Evolutionary conservation across 2,329 filamentous ascomycete species (phyloP).

Genomic region (Pleurostoma richardsiae): DNA sequence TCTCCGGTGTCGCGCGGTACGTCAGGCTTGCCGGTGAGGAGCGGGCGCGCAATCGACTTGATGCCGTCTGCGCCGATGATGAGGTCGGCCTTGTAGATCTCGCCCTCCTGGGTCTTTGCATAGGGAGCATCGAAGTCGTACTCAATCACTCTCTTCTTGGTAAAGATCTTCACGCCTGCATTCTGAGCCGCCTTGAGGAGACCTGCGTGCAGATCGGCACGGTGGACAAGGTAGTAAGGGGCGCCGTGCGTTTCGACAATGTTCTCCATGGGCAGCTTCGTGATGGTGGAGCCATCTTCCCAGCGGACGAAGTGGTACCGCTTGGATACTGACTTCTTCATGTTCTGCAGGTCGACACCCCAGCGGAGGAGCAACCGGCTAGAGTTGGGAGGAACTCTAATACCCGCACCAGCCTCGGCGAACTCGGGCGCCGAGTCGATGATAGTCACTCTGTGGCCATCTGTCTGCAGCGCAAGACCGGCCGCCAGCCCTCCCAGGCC

Average conservation of each 20-base stretch:
- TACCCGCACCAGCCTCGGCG: slow-evolving; percentile 19
- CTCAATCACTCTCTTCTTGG: slow-evolving; percentile 14
- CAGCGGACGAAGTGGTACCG: slow-evolving; percentile 19
- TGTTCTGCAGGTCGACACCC: slow-evolving; percentile 19
- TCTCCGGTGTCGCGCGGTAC: slow-evolving; percentile 22
- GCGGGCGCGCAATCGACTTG: slow-evolving; percentile 15
- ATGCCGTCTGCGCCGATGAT: slow-evolving; percentile 17
- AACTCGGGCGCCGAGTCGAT: slow-evolving; percentile 9
- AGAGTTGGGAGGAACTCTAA: slow-evolving; percentile 25
- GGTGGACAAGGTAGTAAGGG: slow-evolving; percentile 26
- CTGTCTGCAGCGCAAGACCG: slow-evolving; percentile 6
- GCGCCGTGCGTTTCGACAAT: slow-evolving; percentile 17
- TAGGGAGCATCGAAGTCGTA: slow-evolving; percentile 15
- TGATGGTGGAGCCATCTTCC: slow-evolving; percentile 16
- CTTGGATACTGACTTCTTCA: slow-evolving; percentile 17
- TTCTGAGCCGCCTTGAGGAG: slow-evolving; percentile 18
- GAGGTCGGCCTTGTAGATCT: slow-evolving; percentile 12
- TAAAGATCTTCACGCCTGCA: slow-evolving; percentile 16
- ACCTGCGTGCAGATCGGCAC: slow-evolving; percentile 26
- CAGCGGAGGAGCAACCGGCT: slow-evolving; percentile 20
- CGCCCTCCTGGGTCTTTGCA: slow-evolving; percentile 12
- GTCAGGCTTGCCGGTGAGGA: slow-evolving; percentile 18
- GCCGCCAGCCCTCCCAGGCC: slow-evolving; percentile 10
- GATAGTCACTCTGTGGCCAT: slow-evolving; percentile 7
- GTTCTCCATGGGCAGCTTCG: slow-evolving; percentile 14